Base-by-base conservation (phyloP, 129 eudicot species). In the Helichrysum umbraculigerum region DNA sequence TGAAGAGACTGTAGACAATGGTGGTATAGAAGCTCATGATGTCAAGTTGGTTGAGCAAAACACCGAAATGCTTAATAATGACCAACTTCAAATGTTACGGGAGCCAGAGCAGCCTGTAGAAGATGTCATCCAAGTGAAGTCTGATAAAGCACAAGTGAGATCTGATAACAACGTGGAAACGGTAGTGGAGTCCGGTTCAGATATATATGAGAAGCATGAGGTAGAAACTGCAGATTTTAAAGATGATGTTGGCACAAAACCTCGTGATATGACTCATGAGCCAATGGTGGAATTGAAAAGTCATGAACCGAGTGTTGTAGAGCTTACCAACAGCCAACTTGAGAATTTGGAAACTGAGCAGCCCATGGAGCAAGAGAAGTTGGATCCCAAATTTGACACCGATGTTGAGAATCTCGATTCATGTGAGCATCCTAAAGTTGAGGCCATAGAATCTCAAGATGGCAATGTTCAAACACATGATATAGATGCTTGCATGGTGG, bases 81-180 rank as follows among this genome's bases (percentile, higher is more conserved):
- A 37, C 37, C 54, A 56, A 22, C 5, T n/a, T 50, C 39, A 70
- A 34, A 28, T 29, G 75, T 9, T 15, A 54, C 57, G 6, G 61
- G 30, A 17, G 47, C 0, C 47, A 8, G 29, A 66, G 22, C 5
- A 20, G 12, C 17, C 51, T 19, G 71, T 61, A 6, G 52, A 76
- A 28, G 69, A 41, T 28, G 42, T 8, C 16, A 32, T 77, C 56
- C 41, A 67, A 19, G 76, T 17, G 8, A 68, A 68, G 62, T 57
- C 15, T 47, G 15, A 59, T 29, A 2, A 3, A 29, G 29, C 14
- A 11, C 41, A 67, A 12, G 81, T 17, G 8, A 68, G 56, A 20
- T 57, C 15, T 14, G 69, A 29, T 34, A 15, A 16, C 69, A 64
- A 11, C 16, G 39, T 14, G 0, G 44, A 64, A 64, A 25, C 1